Evolutionary conservation across 2,329 filamentous ascomycete genomes (phyloP), one percentile per base, ranked within the genome.

Genomic region (Clarireedia monteithiana): DNA sequence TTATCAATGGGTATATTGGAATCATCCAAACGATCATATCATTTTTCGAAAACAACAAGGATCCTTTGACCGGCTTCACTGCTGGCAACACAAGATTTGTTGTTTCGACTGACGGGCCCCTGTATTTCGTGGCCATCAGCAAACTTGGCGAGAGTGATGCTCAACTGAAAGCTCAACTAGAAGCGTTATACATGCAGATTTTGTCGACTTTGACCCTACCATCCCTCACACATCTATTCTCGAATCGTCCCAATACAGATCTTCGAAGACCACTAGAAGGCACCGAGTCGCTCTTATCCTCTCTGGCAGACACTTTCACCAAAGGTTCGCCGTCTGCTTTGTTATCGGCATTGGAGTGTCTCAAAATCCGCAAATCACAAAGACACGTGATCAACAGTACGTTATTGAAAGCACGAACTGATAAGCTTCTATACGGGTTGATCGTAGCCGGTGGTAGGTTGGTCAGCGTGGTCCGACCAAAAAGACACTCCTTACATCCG

Each of bases 11-110:
- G 50, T 96, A 94, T 65, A 92, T 97, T 69, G 94, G 94, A 42
- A 86, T 99, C 17, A 86, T 96, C 2, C 94, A 97, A 70, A 99
- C 94, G 45, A 92, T 99, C 64, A 96, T 99, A 60, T 97, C 94
- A 1, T 96, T 96, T 69, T 97, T 95, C 68, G 87, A 96, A 69
- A 85, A 85, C 47, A 81, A 86, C 7, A 81, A 87, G 55, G 89
- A 96, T 68, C 82, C 81, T 0, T 77, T 99, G 10, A 82, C 83
- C 61, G 86, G 86, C 14, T 99, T 99, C 69, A 90, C 86, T 2
- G 91, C 94, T n/a, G 91, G 88, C 14, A 81, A 84, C 53, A 85
- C 89, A 26, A 85, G 88, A 57, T 97, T 99, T 64, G 89, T 96
- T 26, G 81, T 99, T 59, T 76, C 87, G 50, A 89, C 87, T 3